phyloP scores from a whole-genome alignment of 164 flowering plant genomes.

The Umbilicus rupestris region DNA sequence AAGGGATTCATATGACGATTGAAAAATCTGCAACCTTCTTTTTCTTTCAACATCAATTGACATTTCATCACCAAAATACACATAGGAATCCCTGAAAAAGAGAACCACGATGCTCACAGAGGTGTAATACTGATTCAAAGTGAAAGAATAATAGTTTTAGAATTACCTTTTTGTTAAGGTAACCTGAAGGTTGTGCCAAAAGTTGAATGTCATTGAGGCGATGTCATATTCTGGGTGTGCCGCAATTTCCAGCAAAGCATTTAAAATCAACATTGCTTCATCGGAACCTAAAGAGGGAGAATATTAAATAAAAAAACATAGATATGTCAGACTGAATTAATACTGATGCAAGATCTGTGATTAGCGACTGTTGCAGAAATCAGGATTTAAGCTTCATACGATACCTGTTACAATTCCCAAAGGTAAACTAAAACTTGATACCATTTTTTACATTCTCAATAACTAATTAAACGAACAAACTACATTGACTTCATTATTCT shows the following conservation, averaged over 20 bases:
- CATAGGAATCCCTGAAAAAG: constrained; percentile 53
- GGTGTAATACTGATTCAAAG: neutral
- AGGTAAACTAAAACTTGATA: neutral
- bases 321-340: neutral
- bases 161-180: constrained; percentile 68
- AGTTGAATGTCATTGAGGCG: constrained; percentile 96
- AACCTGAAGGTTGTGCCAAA: constrained; percentile 95
- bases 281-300: constrained; percentile 57
- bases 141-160: constrained; percentile 1
- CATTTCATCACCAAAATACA: constrained; percentile 50
- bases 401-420: neutral
- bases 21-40: constrained; percentile 62
- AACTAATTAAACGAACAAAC: neutral
- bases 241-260: constrained; percentile 83
- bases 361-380: neutral
- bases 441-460: neutral
- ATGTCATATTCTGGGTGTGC: constrained; percentile 91
- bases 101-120: constrained; percentile 10
- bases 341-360: neutral
- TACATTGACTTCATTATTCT: neutral
- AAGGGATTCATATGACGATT: constrained; percentile 71
- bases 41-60: constrained; percentile 77
- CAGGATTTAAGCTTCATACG: neutral
- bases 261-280: constrained; percentile 79
- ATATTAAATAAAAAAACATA: constrained; percentile 1